A percentile compares a stretch with the other conserved stretches of the same genome.
These are phyloP conservation scores for Hanseniaspora osmophila DNA, from an alignment of 805 yeast species.

Conservation along the genomic window DNA sequence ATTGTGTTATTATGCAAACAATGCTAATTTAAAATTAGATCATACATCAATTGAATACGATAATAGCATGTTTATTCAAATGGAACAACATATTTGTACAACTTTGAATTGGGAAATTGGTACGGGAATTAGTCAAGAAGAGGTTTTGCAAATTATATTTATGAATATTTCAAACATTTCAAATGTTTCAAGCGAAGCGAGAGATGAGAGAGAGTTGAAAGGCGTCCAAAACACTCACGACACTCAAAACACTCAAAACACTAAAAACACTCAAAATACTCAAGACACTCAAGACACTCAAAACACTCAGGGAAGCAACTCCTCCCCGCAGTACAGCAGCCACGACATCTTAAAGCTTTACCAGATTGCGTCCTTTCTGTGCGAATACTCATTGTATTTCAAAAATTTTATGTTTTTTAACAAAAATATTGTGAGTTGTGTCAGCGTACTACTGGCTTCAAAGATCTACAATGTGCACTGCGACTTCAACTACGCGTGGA, in stretches of 20 bases:
- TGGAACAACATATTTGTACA: constrained; percentile 63
- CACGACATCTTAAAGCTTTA: constrained; percentile 2
- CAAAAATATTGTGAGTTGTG: constrained; percentile 32
- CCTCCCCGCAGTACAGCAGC: background rate
- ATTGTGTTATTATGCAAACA: constrained; percentile 50
- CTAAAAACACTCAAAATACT: too few species aligned
- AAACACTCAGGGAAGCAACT: too few species aligned
- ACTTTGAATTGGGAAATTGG: constrained; percentile 53
- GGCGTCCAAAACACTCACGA: too few species aligned
- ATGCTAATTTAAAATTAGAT: background rate
- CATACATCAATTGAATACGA: constrained; percentile 31
- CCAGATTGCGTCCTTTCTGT: constrained; percentile 32
- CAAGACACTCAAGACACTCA: too few species aligned
- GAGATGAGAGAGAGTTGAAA: too few species aligned
- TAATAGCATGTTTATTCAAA: constrained; percentile 50
- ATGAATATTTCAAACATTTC: background rate
- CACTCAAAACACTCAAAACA: too few species aligned
- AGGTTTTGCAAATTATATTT: constrained; percentile 8
- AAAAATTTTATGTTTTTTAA: constrained; percentile 32
- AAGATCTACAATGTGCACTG: constrained; percentile 26
- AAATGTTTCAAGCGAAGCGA: constrained; percentile 4
- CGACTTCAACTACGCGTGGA: constrained; percentile 2
- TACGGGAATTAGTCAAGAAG: constrained; percentile 10
- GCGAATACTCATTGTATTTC: constrained; percentile 40
- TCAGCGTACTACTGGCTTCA: constrained; percentile 39